Base-by-base conservation (phyloP, 1,139 yeast genomes). In the Sugiyamaella xylanicola region DNA sequence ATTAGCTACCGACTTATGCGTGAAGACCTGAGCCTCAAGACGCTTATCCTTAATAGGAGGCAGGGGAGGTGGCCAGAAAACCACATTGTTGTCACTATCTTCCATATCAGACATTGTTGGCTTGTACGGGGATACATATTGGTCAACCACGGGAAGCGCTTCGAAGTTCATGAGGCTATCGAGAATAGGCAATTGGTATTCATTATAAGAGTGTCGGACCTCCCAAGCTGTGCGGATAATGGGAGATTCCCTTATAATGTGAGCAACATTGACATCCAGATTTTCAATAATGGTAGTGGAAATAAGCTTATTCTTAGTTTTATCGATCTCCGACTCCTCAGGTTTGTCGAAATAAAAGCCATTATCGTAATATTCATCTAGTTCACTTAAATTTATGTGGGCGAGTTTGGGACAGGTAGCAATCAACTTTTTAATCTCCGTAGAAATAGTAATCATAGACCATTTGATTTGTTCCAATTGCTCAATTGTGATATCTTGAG, bases 1-100 rank as follows among this genome's bases (percentile, higher is more conserved):
- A 59, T 84, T 83, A 22, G 86, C 80, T 4, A 83, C 76, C 0
- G 97, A 91, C 62, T 84, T 85, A 69, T 93, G 98, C 21, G 86
- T 82, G 66, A 91, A 93, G 0, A 91, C 97, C 54, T 88, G 80
- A 11, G 84, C 82, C 59, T 77, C 75, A 21, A 92, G 77, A 4
- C 76, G 76, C 1, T 80, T 79, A 65, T 86, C 82, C 8, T 76
- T 71, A 53, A 93, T 88, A 19, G 70, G 71, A 0, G 98, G 98
- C 22, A 92, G 71, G 4, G 77, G 76, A 1, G 97, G 97, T 0
- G 83, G 86, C 74, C 71, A 68, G 42, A 13, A 20, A 7, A n/a
- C 21, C 2, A n/a, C n/a, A 15, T 46, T 32, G 8, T 46, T 19
- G 15, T 17, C 41, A 16, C 17, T 20, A 2, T 15, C 17, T 19